Conservation (phyloP, 2,329 filamentous ascomycete genomes). For the Phialophora tarda region DNA sequence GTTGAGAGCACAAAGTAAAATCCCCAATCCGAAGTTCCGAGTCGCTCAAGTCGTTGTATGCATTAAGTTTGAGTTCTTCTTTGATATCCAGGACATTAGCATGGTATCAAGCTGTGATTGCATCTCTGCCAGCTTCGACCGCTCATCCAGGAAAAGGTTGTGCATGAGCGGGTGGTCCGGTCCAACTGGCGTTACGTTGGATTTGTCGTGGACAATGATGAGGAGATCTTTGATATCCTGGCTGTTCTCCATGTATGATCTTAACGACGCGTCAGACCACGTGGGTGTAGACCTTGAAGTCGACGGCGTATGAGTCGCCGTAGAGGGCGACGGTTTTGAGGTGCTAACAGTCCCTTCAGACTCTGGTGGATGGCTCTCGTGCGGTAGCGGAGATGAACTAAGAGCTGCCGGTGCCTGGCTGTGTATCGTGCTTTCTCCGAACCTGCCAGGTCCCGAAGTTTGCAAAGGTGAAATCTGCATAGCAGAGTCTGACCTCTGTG, state of each 20-base stretch:
- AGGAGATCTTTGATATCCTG: constrained; percentile 88
- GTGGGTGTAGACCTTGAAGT: constrained; percentile 63
- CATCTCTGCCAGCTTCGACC: constrained; percentile 83
- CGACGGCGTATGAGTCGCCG: constrained; percentile 62
- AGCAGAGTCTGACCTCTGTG: constrained; percentile 70
- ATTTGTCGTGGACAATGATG: constrained; percentile 90
- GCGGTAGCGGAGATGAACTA: constrained; percentile 35
- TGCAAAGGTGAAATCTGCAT: constrained; percentile 67
- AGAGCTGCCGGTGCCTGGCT: constrained; percentile 60
- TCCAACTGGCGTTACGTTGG: constrained; percentile 76
- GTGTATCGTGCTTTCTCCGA: constrained; percentile 73
- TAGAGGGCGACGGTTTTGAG: constrained; percentile 43
- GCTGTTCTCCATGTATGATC: constrained; percentile 88
- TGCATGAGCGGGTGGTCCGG: constrained; percentile 85
- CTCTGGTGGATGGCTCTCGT: constrained; percentile 44
- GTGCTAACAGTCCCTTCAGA: constrained; percentile 42
- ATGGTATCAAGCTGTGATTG: constrained; percentile 87
- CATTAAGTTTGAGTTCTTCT: constrained; percentile 43
- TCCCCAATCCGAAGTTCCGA: background rate
- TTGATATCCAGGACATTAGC: constrained; percentile 76
- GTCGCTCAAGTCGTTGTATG: constrained; percentile 27
- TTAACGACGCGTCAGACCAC: constrained; percentile 86
- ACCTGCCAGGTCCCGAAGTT: constrained; percentile 57
- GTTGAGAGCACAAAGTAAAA: constrained; percentile 7
- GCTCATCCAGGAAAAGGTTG: constrained; percentile 83